These are phyloP conservation scores for Retiboletus fuscus DNA, from an alignment of 1,284 basidiomycete genomes.

Conservation along the genomic window DNA sequence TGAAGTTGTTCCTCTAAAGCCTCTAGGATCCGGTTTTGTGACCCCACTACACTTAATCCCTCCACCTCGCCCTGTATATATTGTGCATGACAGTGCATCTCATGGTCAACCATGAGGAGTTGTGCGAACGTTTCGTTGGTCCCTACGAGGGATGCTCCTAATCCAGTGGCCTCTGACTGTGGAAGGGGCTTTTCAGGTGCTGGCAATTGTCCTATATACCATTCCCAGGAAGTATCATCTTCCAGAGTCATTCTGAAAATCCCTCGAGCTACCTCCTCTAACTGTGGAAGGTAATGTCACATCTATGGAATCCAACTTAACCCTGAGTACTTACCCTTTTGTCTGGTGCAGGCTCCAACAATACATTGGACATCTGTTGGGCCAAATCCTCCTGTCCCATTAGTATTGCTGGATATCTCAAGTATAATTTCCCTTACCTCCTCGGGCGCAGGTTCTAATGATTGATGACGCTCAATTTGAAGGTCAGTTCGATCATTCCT, in stretches of 20 bases:
- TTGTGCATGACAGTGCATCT: background rate
- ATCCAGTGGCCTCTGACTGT: too few relatives aligned
- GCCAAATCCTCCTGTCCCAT: too few relatives aligned
- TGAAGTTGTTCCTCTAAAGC: too few relatives aligned
- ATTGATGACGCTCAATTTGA: too few relatives aligned
- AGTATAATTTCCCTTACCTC: too few relatives aligned
- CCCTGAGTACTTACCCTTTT: background rate
- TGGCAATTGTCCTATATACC: too few relatives aligned
- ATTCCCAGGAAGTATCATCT: background rate
- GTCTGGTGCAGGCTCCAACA: background rate
- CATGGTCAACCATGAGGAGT: background rate
- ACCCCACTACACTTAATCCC: background rate
- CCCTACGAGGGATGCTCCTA: background rate
- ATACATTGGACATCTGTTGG: too few relatives aligned
- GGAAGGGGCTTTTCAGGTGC: too few relatives aligned
- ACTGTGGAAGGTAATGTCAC: background rate
- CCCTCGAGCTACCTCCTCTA: background rate
- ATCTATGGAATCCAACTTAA: background rate
- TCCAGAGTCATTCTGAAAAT: background rate
- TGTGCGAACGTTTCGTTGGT: background rate
- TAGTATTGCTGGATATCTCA: too few relatives aligned
- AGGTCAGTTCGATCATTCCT: background rate
- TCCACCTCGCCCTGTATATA: background rate
- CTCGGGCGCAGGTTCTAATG: too few relatives aligned
- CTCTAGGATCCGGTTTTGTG: too few relatives aligned